phyloP scores from a whole-genome alignment of 2,329 filamentous ascomycete species.

The Chaetomium globosum region DNA sequence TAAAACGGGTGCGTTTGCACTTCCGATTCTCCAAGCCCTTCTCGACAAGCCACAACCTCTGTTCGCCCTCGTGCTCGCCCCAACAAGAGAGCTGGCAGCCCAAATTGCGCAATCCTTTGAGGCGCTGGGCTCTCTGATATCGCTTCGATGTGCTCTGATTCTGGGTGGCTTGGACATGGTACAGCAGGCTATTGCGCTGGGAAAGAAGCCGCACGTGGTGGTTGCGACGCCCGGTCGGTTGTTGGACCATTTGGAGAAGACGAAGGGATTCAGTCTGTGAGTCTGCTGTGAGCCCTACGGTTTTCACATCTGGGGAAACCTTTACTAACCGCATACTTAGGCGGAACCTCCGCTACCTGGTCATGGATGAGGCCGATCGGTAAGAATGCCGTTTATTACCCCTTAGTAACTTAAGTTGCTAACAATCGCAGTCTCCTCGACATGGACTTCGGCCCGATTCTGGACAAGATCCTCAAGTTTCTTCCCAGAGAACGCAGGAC shows the following conservation, averaged over 20 bases:
- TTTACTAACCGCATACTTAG: slow-evolving; percentile 22
- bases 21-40: slow-evolving; percentile 88
- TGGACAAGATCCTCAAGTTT: slow-evolving; percentile 92
- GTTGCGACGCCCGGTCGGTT: slow-evolving; percentile 84
- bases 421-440: slow-evolving; percentile 64
- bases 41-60: slow-evolving; percentile 84
- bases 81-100: slow-evolving; percentile 88
- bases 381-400: not conserved
- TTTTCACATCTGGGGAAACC: not conserved
- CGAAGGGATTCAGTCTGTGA: slow-evolving; percentile 87
- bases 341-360: slow-evolving; percentile 74
- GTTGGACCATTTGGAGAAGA: slow-evolving; percentile 92
- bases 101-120: slow-evolving; percentile 90
- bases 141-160: slow-evolving; percentile 81
- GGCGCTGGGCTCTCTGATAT: slow-evolving; percentile 81
- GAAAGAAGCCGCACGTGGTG: slow-evolving; percentile 93
- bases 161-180: slow-evolving; percentile 98
- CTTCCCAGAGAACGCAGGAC: slow-evolving; percentile 77
- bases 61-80: slow-evolving; percentile 87
- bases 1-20: slow-evolving; percentile 92
- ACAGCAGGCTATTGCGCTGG: slow-evolving; percentile 82
- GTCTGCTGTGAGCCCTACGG: not conserved
- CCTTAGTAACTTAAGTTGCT: not conserved
- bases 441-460: slow-evolving; percentile 87
- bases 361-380: slow-evolving; percentile 93